These are phyloP conservation scores for Podaxis sp. DNA, from an alignment of 768 basidiomycete species.

Conservation along the genomic window DNA sequence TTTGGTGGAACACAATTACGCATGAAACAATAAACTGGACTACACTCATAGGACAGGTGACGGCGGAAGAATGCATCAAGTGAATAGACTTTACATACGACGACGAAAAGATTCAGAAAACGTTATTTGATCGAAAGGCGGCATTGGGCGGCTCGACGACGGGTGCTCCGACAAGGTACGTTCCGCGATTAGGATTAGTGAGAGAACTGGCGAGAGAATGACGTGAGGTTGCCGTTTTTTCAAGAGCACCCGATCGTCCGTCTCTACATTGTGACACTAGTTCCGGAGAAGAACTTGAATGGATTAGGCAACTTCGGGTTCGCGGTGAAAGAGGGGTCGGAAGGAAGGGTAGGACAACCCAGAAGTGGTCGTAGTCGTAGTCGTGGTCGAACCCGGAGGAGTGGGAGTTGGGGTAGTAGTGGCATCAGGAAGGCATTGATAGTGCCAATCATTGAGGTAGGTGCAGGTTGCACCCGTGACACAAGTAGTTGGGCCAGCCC, in stretches of 20 bases:
- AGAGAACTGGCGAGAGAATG: too few species aligned
- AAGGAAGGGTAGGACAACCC: conserved; percentile 22
- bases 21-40: too few species aligned
- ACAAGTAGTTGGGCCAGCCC: not conserved
- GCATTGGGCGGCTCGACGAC: too few species aligned
- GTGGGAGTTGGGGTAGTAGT: not conserved
- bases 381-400: not conserved
- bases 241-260: too few species aligned
- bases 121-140: too few species aligned
- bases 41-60: too few species aligned
- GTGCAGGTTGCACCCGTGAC: not conserved
- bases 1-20: conserved; percentile 20
- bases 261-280: conserved; percentile 18
- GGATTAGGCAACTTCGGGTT: conserved; percentile 31
- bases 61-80: too few species aligned
- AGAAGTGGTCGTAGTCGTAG: not conserved
- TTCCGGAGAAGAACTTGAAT: conserved; percentile 42
- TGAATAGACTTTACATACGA: too few species aligned
- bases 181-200: too few species aligned
- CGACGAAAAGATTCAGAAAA: too few species aligned
- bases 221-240: too few species aligned
- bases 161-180: too few species aligned
- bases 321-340: conserved; percentile 22
- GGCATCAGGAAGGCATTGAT: not conserved
- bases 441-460: conserved; percentile 1